Evolutionary conservation across 2,329 filamentous ascomycete species (phyloP), one percentile per base, ranked within the genome.

Genomic region (Aspergillus sp.): DNA sequence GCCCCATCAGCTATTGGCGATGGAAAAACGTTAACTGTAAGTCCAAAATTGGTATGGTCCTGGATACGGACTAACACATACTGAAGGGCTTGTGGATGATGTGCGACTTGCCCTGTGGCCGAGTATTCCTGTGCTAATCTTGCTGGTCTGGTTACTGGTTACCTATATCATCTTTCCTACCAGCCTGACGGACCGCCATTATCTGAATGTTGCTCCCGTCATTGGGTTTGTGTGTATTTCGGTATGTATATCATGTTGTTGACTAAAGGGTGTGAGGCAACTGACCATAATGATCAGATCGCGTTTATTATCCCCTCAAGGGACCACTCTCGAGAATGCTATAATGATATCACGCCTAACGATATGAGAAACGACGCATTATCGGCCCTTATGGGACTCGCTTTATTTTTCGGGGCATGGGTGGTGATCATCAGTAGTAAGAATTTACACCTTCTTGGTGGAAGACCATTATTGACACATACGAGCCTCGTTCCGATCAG

Each of bases 171-270:
- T 47, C 33, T 47, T 47, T 17, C 45, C 45, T 22, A 9, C 17
- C 9, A 7, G 24, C 1, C 10, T 47, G 17, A 47, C 45, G 11
- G 17, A 47, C 6, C 45, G 45, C 33, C 45, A 47, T 30, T 47
- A 47, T 40, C 45, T 47, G 14, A 47, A 47, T 47, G 45, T 47
- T 20, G 45, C 45, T 5, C 45, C 45, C 11, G 33, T 30, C 6
- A 40, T 47, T 47, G 45, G 45, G 14, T 47, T 47, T 20, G 16
- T 47, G 45, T 47, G 45, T 17, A 47, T 47, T 40, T 47, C 45
- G 16, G 45, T 47, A 40, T 40, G 3, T 24, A 47, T 40, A n/a
- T 13, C n/a, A 17, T 17, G 4, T 32, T 19, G 17, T 36, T 4
- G n/a, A 35, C 30, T 6, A 35, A n/a, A 17, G 16, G 3, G 19